Base-by-base conservation (phyloP, 2,329 filamentous ascomycete species). In the Neophaeococcomyces aloes region DNA sequence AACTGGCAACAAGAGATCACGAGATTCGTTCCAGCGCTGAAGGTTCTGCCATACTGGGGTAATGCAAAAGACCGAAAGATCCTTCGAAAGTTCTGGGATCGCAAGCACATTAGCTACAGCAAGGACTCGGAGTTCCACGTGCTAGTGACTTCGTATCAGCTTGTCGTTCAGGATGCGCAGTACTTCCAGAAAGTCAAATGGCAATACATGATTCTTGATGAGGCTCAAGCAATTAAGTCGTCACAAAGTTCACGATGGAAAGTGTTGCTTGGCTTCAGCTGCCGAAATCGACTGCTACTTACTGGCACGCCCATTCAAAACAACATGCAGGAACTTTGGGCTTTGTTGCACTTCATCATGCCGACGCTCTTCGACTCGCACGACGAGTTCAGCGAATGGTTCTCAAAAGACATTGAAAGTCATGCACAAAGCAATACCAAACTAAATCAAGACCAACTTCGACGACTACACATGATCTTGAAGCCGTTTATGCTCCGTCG, bases 161-260 rank as follows among this genome's bases (percentile, higher is more conserved):
- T 98, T 88, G 87, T 98, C 47, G 72, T 98, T 10, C 79, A 89
- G 46, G 91, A 98, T 61, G 96, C 98, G 68, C 72, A 84, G 1
- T 86, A 94, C 55, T 65, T 98, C 53, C 94, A 91, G 68, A 96
- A 96, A 64, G 94, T 98, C 62, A 88, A 91, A 0, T 98, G 91
- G 91, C 89, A 98, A 63, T 98, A 98, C 65, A 98, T 98, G 63
- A 94, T 98, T 55, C 94, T 98, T 52, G 91, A 98, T 57, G 91
- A 98, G 67, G 81, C 91, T 2, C 91, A 98, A 64, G 86, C 91
- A 48, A 98, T 98, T 75, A 98, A 98, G 71, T 98, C 98, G 65
- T 91, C 98, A 61, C 87, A 96, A 63, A 98, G 91, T 0, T 95
- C 91, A 0, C 73, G 98, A 2, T 88, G 91, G 2, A 89, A 96